A percentile compares a stretch with the other conserved stretches of the same genome.
phyloP scores from a whole-genome alignment of 83 land plant genomes.

The Thuja plicata region DNA sequence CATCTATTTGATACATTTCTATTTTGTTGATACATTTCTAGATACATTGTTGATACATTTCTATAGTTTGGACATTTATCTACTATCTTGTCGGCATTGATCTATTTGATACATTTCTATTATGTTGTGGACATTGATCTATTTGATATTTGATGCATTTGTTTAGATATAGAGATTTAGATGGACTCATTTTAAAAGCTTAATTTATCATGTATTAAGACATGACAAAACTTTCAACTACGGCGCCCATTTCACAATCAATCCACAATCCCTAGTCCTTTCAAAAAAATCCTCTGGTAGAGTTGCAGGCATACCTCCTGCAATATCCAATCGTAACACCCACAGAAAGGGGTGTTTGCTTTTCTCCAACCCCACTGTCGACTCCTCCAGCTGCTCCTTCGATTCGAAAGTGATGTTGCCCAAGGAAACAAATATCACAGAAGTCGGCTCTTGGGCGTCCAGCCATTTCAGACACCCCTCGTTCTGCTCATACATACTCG shows the following conservation, averaged over 20 bases:
- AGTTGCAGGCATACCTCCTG: neutral
- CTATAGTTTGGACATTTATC: no score
- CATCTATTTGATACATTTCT: no score
- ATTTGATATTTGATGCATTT: no score
- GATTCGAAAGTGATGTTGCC: neutral
- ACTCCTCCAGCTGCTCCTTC: neutral
- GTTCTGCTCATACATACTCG: neutral
- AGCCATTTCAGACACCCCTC: slow-evolving; percentile 4
- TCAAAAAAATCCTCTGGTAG: slow-evolving; percentile 38
- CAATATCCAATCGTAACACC: neutral
- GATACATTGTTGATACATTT: no score
- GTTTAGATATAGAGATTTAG: no score
- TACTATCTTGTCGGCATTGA: no score
- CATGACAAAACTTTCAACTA: slow-evolving; percentile 37
- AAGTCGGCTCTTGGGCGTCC: neutral
- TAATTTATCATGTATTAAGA: no score
- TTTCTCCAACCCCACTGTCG: neutral
- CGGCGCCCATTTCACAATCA: slow-evolving; percentile 43
- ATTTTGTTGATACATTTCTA: no score
- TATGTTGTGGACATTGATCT: no score
- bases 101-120: no score
- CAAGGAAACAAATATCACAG: neutral
- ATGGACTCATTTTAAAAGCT: no score
- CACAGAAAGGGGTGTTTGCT: slow-evolving; percentile 1
- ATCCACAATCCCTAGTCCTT: slow-evolving; percentile 20